These are phyloP conservation scores for Penicillium angulare DNA, from an alignment of 495 filamentous ascomycete genomes.

Conservation along the genomic window DNA sequence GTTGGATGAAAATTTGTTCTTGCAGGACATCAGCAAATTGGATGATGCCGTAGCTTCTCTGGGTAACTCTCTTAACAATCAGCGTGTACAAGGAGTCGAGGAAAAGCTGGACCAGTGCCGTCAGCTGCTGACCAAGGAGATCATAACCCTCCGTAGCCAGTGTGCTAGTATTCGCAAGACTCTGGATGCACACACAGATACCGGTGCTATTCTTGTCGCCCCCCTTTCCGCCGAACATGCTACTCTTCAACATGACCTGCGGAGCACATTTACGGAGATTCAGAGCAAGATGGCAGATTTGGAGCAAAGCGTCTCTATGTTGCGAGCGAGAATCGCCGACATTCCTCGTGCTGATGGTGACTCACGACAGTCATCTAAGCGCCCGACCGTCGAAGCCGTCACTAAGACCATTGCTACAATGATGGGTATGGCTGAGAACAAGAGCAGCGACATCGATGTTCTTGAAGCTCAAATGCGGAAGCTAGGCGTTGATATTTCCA, in stretches of 20 bases:
- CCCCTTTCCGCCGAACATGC: slow-evolving; percentile 82
- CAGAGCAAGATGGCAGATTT: slow-evolving; percentile 72
- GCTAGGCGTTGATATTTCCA: slow-evolving; percentile 57
- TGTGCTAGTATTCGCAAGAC: slow-evolving; percentile 71
- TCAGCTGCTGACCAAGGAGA: slow-evolving; percentile 58
- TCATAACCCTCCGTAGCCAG: slow-evolving; percentile 65
- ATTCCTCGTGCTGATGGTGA: slow-evolving; percentile 38
- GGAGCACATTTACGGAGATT: slow-evolving; percentile 64
- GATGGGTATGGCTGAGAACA: slow-evolving; percentile 86
- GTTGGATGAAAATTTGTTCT: slow-evolving; percentile 61
- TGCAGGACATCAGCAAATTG: slow-evolving; percentile 69
- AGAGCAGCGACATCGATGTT: slow-evolving; percentile 82
- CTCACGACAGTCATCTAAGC: slow-evolving; percentile 35
- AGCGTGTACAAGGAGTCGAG: slow-evolving; percentile 61
- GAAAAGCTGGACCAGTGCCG: slow-evolving; percentile 60
- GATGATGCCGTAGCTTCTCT: slow-evolving; percentile 56
- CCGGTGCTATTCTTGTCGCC: slow-evolving; percentile 56
- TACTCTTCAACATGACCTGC: slow-evolving; percentile 76
- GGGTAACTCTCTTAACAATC: slow-evolving; percentile 56
- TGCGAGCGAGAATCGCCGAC: slow-evolving; percentile 74
- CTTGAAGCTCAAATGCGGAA: slow-evolving; percentile 81
- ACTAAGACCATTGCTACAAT: slow-evolving; percentile 87
- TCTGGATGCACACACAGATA: slow-evolving; percentile 64
- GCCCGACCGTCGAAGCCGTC: slow-evolving; percentile 90
- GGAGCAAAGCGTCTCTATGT: slow-evolving; percentile 75